Base-by-base conservation (phyloP, 495 filamentous ascomycete genomes). In the Penicillium psychrofluorescens region DNA sequence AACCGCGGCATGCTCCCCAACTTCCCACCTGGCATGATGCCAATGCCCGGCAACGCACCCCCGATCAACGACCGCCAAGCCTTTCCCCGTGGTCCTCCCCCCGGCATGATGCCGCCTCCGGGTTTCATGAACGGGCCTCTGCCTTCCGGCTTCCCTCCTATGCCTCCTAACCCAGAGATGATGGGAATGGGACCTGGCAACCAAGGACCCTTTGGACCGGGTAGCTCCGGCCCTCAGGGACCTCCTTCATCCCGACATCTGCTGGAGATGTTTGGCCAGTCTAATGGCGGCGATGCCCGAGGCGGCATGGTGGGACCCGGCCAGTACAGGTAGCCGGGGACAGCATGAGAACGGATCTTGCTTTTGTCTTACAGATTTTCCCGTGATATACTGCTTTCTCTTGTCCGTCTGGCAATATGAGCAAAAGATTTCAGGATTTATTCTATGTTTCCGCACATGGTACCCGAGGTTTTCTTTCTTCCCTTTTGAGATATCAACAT, bases 31-130 rank as follows among this genome's bases (percentile, higher is more conserved):
- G 69, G 71, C 36, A 69, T 74, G 54, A 62, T 72, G 49, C 64
- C 66, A 9, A 67, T 71, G 58, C 67, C 61, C n/a, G 66, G 60
- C 0, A 62, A 56, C 38, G 47, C 53, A 13, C 64, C 62, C 35
- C 60, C 61, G 3, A 50, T 60, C 7, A 65, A 59, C 38, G 62
- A 72, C 13, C 65, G 67, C 13, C 67, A 66, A 41, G 56, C 51
- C 38, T 71, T 67, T 41, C 67, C 67, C 28, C 65, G 67, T 43
- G 71, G 61, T 10, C 67, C 61, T 44, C 70, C 67, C 22, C 72
- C 66, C 1, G 72, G 71, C 31, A 74, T 76, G 70, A 68, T 71
- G 55, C 73, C 69, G 11, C 73, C 71, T 30, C 73, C 73, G 1
- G 74, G 72, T 14, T 78, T 71, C 48, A 70, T 71, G 63, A 67